Percentiles rank a stretch among this genome's conserved stretches.
phyloP scores from a whole-genome alignment of 139 green algal genomes.

The Zygnema cylindricum region DNA sequence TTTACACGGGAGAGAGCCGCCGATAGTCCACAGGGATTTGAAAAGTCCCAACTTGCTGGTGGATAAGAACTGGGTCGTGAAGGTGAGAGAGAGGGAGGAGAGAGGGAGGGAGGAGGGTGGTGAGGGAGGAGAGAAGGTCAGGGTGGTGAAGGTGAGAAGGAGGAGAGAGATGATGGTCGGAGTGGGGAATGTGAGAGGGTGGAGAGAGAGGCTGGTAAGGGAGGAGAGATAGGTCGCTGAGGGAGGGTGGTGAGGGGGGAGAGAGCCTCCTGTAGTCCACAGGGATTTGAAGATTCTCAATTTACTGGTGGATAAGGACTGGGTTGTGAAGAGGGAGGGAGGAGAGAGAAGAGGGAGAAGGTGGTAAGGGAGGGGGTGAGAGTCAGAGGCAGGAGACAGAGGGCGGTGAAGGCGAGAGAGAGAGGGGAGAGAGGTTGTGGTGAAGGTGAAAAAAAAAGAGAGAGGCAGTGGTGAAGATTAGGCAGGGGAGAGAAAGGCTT shows the following conservation, averaged over 20 bases:
- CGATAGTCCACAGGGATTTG: too few relatives aligned
- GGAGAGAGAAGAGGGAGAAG: too few relatives aligned
- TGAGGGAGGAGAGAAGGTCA: neutral
- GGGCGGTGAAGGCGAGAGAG: neutral
- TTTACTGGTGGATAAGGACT: constrained; percentile 85
- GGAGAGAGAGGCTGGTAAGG: neutral
- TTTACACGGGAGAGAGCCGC: too few relatives aligned
- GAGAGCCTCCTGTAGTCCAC: constrained; percentile 80
- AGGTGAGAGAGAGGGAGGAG: neutral
- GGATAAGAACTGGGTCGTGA: too few relatives aligned
- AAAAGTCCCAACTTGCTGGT: too few relatives aligned
- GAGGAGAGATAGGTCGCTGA: constrained; percentile 77
- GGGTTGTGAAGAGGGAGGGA: constrained; percentile 87
- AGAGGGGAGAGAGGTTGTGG: neutral
- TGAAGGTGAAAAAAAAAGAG: too few relatives aligned
- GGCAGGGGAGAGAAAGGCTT: too few relatives aligned
- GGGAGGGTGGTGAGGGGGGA: too few relatives aligned
- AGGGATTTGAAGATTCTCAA: constrained; percentile 81
- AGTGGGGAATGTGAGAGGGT: neutral
- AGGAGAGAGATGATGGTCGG: neutral
- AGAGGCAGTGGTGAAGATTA: too few relatives aligned
- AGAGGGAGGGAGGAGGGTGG: too few relatives aligned
- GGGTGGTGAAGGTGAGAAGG: neutral
- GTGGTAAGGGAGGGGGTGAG: too few relatives aligned
- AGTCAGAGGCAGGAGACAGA: neutral